Conservation (phyloP, 345 rosid genomes). For the Linum usitatissimum region DNA sequence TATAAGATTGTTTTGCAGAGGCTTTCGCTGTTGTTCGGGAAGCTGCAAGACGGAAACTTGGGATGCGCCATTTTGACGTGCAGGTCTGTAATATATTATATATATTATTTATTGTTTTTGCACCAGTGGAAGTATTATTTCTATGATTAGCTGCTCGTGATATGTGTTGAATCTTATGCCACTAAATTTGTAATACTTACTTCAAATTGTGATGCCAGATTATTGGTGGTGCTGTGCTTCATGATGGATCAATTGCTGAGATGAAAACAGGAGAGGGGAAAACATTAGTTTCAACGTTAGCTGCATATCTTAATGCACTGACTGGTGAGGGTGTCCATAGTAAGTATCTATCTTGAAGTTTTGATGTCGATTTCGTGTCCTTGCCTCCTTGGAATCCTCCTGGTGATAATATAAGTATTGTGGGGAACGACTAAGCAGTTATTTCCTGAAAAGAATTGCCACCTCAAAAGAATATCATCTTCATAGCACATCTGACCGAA, state of each 20-base stretch:
- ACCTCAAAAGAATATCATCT: too few relatives aligned
- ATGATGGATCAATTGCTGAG: conserved; percentile 94
- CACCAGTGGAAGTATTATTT: not conserved
- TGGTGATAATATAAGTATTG: too few relatives aligned
- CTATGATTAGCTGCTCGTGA: not conserved
- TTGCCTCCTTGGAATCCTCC: too few relatives aligned
- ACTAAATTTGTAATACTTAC: conserved; percentile 7
- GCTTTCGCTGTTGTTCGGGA: conserved; percentile 93
- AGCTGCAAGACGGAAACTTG: conserved; percentile 93
- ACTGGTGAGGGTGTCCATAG: conserved; percentile 94
- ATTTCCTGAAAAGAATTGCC: too few relatives aligned
- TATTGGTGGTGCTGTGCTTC: conserved; percentile 96
- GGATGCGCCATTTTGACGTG: conserved; percentile 99
- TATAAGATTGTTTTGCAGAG: conserved; percentile 30
- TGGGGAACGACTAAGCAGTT: too few relatives aligned
- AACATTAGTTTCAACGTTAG: conserved; percentile 90
- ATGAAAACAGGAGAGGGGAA: conserved; percentile 99
- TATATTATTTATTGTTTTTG: not conserved
- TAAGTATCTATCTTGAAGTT: conserved; percentile 28
- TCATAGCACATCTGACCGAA: too few relatives aligned
- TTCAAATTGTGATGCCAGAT: conserved; percentile 37
- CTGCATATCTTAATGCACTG: conserved; percentile 90
- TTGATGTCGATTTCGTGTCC: too few relatives aligned
- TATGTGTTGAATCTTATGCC: not conserved
- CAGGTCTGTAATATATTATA: conserved; percentile 46